Evolutionary conservation across 2,329 filamentous ascomycete genomes (phyloP).

Genomic region (Cytospora leucostoma): DNA sequence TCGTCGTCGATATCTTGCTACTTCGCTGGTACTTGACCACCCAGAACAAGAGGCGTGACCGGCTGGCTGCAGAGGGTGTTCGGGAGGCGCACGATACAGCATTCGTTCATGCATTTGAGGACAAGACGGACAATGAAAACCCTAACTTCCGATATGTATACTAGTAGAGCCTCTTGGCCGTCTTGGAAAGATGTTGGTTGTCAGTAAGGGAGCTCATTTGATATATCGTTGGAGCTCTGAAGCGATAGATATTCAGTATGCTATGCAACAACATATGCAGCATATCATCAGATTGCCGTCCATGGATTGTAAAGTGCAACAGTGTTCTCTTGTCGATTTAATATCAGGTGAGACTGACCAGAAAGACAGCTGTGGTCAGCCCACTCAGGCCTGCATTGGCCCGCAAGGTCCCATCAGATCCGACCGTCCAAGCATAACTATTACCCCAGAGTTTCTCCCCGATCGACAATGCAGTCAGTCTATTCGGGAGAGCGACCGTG

Average conservation of each 20-base stretch:
- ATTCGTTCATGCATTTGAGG: constrained; percentile 59
- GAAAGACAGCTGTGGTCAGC: constrained; percentile 13
- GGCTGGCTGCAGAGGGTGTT: constrained; percentile 44
- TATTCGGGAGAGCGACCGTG: constrained; percentile 22
- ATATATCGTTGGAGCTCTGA: no score
- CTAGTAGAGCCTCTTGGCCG: constrained; percentile 32
- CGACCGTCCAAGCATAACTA: constrained; percentile 21
- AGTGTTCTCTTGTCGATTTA: no score
- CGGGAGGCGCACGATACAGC: constrained; percentile 42
- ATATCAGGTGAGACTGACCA: constrained; percentile 9
- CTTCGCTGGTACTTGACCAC: constrained; percentile 59
- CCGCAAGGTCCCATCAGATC: constrained; percentile 11
- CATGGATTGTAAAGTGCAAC: not conserved
- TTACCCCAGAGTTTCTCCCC: constrained; percentile 24
- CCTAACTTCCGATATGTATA: constrained; percentile 60
- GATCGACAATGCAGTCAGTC: constrained; percentile 8
- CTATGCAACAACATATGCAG: not conserved
- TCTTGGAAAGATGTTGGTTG: not conserved
- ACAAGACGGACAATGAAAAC: constrained; percentile 65
- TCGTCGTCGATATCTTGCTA: constrained; percentile 58
- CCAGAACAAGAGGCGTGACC: constrained; percentile 62
- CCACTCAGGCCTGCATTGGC: constrained; percentile 3
- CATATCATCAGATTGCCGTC: not conserved
- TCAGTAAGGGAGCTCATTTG: not conserved
- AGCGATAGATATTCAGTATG: not conserved